Base-by-base conservation (phyloP, 345 rosid species). In the Arabidopsis arenosa region DNA sequence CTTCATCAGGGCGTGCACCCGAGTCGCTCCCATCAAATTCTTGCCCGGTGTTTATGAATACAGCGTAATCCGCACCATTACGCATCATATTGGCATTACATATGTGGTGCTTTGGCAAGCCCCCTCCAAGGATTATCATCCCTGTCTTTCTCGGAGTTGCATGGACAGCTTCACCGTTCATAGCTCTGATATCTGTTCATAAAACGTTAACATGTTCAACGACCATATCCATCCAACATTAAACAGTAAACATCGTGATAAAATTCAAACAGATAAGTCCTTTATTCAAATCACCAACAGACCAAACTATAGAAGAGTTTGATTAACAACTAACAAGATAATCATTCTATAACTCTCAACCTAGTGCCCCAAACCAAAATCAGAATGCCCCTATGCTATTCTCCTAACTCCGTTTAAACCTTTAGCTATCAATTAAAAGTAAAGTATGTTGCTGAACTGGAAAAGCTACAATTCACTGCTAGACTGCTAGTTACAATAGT, bases 11-110 rank as follows among this genome's bases (percentile, higher is more conserved):
- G 28, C 70, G 90, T 62, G 99, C 98, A 63, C 99, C 98, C 0
- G 99, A 95, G 84, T 92, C 97, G 32, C 98, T 95, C 54, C 98
- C 99, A 74, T 95, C 99, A 83, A 85, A 95, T 78, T 95, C 99
- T 68, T 90, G 97, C 13, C 92, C 97, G 0, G 99, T 95, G 72
- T 93, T 92, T 76, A 95, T 89, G 68, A 87, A 95, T 18, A 92
- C 91, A 62, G 97, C 93, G 81, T 87, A 90, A 80, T 90, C 96
- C 0, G 96, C 90, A 74, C 97, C 97, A 72, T 90, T 92, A 45
- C 94, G 90, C 97, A 92, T 90, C 98, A 95, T 90, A 77, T 89
- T 95, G 68, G 99, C 99, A 73, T 95, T 92, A 82, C 96, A 92
- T 56, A 95, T 90, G 75, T 95, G 99, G 82, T 95, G 99, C 84